These are phyloP conservation scores for Mycosphaerelloides madeirae DNA, from an alignment of 2,329 filamentous ascomycete species.

Conservation along the genomic window DNA sequence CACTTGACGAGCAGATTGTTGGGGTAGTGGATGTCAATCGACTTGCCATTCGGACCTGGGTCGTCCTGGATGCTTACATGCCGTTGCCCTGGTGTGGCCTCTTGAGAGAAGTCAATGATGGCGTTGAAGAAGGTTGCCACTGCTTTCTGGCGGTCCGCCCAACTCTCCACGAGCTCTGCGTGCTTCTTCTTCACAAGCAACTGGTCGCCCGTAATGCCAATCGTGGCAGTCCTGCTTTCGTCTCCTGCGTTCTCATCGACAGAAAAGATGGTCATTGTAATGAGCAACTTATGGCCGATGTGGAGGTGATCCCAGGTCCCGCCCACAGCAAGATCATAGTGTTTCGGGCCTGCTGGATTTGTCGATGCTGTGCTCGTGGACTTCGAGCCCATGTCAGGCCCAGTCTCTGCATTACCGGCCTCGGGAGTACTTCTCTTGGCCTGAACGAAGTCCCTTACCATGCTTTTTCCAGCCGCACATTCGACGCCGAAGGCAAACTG, in stretches of 20 bases:
- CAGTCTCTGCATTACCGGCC: constrained; percentile 32
- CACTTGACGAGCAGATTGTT: constrained; percentile 66
- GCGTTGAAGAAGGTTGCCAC: constrained; percentile 66
- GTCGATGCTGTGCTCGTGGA: constrained; percentile 4
- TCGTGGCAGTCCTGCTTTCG: constrained; percentile 56
- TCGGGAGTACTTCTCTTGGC: constrained; percentile 29
- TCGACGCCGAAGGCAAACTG: constrained; percentile 60
- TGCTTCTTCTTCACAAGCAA: constrained; percentile 87
- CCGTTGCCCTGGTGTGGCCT: constrained; percentile 24
- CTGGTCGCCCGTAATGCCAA: constrained; percentile 85
- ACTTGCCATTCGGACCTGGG: constrained; percentile 47
- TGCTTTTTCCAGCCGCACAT: constrained; percentile 57
- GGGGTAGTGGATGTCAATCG: constrained; percentile 55
- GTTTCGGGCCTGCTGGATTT: constrained; percentile 26
- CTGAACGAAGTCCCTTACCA: constrained; percentile 47
- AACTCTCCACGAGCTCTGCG: constrained; percentile 72
- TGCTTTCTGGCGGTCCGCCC: constrained; percentile 65
- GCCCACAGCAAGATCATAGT: constrained; percentile 70
- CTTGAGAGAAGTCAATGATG: constrained; percentile 55
- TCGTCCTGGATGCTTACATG: constrained; percentile 40
- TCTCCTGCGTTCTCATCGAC: constrained; percentile 45
- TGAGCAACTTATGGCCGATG: constrained; percentile 88
- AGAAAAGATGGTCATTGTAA: constrained; percentile 78
- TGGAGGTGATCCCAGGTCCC: constrained; percentile 97
- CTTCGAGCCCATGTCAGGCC: constrained; percentile 5